Percentiles rank a stretch among this genome's conserved stretches.
Evolutionary conservation across 2,329 filamentous ascomycete genomes (phyloP).

Genomic region (Colletotrichum liriopes): DNA sequence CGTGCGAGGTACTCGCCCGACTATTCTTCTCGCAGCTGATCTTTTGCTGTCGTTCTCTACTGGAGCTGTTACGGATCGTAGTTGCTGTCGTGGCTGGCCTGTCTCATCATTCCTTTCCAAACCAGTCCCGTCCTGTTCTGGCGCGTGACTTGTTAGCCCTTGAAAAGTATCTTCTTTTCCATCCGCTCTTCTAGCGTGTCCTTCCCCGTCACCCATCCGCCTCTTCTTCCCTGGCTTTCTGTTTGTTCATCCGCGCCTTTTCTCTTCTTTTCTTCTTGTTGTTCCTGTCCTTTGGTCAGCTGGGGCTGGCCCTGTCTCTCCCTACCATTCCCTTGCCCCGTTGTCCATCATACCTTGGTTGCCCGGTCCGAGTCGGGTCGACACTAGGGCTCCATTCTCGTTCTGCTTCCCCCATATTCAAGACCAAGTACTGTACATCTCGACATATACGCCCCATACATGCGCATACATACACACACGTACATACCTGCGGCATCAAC

Average conservation of each 20-base stretch:
- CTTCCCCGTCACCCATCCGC: constrained; percentile 1
- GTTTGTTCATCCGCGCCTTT: background rate
- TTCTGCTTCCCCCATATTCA: constrained; percentile 4
- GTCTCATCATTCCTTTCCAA: constrained; percentile 35
- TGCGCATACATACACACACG: constrained; percentile 9
- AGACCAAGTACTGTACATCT: constrained; percentile 7
- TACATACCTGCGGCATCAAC: constrained; percentile 23
- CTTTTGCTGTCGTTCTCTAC: constrained; percentile 8
- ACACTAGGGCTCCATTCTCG: constrained; percentile 24
- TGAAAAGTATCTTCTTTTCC: constrained; percentile 25
- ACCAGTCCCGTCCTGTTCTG: constrained; percentile 14
- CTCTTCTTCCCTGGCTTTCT: constrained; percentile 5
- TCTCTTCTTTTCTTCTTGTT: constrained; percentile 1
- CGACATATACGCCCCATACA: background rate
- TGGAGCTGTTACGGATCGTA: constrained; percentile 19
- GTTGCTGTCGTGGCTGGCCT: constrained; percentile 21
- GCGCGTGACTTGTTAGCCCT: constrained; percentile 31
- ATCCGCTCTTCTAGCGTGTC: constrained; percentile 12
- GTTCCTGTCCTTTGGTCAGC: constrained; percentile 8
- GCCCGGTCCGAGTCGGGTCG: constrained; percentile 30
- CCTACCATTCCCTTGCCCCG: constrained; percentile 7
- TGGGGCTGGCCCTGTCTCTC: constrained; percentile 7
- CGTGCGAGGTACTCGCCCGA: constrained; percentile 5
- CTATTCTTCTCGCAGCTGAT: constrained; percentile 4
- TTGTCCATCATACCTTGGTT: constrained; percentile 13